These are phyloP conservation scores for Venturia aucupariae DNA, from an alignment of 2,329 filamentous ascomycete genomes.

Conservation along the genomic window DNA sequence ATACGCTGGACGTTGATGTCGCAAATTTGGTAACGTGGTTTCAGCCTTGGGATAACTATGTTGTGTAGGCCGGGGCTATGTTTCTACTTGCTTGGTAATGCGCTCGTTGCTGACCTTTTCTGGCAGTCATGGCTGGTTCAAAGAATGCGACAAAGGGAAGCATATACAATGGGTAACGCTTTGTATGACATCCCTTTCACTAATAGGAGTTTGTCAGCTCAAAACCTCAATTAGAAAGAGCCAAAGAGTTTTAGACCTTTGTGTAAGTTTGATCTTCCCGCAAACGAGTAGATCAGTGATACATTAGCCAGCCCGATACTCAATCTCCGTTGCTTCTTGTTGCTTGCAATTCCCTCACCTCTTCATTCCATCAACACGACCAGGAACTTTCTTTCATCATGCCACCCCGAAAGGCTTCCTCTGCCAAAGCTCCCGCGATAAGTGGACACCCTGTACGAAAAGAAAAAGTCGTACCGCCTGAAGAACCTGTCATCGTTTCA, in stretches of 20 bases:
- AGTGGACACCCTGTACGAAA: neutral
- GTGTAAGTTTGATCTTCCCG: neutral
- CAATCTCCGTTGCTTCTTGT: neutral
- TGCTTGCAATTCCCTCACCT: too few species aligned
- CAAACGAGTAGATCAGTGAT: neutral
- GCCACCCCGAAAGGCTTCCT: neutral
- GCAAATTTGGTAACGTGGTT: neutral
- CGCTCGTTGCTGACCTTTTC: neutral
- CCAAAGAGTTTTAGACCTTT: neutral
- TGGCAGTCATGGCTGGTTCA: neutral
- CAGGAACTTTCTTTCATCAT: neutral
- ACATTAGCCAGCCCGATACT: neutral
- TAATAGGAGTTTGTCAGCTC: neutral
- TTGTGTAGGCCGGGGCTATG: neutral
- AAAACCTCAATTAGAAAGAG: neutral
- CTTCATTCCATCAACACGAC: too few species aligned
- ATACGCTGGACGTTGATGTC: too few species aligned
- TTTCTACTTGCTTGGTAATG: neutral
- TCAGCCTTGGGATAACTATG: neutral
- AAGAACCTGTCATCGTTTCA: too few species aligned
- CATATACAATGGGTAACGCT: neutral
- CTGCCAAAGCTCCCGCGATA: neutral
- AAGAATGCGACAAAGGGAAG: neutral
- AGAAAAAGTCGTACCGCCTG: neutral
- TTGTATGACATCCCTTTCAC: neutral